Conservation (phyloP, 371 early-diverging fungal species). For the Cokeromyces recurvatus region DNA sequence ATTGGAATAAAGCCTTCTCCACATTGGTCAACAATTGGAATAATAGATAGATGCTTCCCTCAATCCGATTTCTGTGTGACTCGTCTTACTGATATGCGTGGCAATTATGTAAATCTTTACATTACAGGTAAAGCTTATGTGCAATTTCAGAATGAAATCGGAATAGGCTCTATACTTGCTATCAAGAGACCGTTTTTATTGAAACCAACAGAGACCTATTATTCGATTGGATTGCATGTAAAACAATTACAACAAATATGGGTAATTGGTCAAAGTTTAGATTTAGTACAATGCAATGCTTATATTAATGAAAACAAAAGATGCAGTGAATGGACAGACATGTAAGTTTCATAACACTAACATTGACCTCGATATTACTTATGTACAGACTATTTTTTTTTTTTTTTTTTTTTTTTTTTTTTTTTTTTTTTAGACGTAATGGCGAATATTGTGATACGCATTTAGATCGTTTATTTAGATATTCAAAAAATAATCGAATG, state of each 20-base stretch:
- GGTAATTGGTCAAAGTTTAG: conserved; percentile 18
- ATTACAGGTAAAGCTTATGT: conserved; percentile 25
- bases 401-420: background rate
- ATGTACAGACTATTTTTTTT: too few species aligned
- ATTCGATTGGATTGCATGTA: conserved; percentile 22
- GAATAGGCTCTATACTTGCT: conserved; percentile 23
- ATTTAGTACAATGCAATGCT: background rate
- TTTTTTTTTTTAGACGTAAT: conserved; percentile 18
- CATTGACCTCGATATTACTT: too few species aligned
- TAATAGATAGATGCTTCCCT: conserved; percentile 23
- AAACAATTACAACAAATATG: conserved; percentile 25
- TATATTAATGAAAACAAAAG: conserved; percentile 13
- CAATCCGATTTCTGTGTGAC: conserved; percentile 18
- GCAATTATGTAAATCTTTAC: conserved; percentile 19
- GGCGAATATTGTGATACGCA: conserved; percentile 41
- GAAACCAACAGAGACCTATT: conserved; percentile 15
- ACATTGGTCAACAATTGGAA: conserved; percentile 34
- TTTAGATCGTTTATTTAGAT: conserved; percentile 19
- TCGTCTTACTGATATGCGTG: conserved; percentile 31
- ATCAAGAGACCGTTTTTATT: conserved; percentile 25
- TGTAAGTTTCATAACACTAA: conserved; percentile 3
- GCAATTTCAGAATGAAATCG: conserved; percentile 12
- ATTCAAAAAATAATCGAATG: conserved; percentile 39
- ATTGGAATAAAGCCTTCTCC: conserved; percentile 26
- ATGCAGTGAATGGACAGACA: conserved; percentile 35